Base-by-base conservation (phyloP, 257 asterid genomes). In the Gentiana straminea region DNA sequence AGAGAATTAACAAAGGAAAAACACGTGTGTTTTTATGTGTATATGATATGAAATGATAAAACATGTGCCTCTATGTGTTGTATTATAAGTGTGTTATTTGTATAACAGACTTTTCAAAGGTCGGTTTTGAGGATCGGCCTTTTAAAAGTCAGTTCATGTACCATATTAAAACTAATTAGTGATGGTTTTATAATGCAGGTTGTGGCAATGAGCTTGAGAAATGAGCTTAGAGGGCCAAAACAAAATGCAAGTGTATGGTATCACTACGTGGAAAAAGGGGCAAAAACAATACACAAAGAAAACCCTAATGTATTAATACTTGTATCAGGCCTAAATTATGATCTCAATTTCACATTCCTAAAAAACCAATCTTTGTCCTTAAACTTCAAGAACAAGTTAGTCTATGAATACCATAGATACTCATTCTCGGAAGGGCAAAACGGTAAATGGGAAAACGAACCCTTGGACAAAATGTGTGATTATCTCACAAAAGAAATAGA, bases 171-270 rank as follows among this genome's bases (percentile, higher is more conserved):
- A 8, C 4, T 1, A 10, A 34, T 53, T 54, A 10, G 12, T 32
- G 7, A 32, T 38, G 36, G 15, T 10, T 37, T 39, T 50, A 24
- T 8, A 3, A 49, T 64, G 59, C 45, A 85, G 88, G 86, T 85
- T 11, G 72, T 85, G 1, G 84, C 70, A 0, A 73, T 82, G 68
- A 80, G 92, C 62, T 36, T 82, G 39, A 66, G 92, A 13, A 85
- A 85, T 49, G 92, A 85, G 73, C 71, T 82, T 9, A 85, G 92
- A 0, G 84, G 94, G 1, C 80, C 84, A 1, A 70, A 55, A 4
- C 81, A 78, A 47, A 76, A 74, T 46, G 62, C 51, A 49, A 63
- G 46, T 3, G 34, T 15, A 10, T 82, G 94, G 92, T 63, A 72
- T 7, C 15, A 55, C 13, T 55, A 72, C 62, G 62, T 85, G 4